These are phyloP conservation scores for Dactylella cylindrospora DNA, from an alignment of 2,329 filamentous ascomycete genomes.

Conservation along the genomic window DNA sequence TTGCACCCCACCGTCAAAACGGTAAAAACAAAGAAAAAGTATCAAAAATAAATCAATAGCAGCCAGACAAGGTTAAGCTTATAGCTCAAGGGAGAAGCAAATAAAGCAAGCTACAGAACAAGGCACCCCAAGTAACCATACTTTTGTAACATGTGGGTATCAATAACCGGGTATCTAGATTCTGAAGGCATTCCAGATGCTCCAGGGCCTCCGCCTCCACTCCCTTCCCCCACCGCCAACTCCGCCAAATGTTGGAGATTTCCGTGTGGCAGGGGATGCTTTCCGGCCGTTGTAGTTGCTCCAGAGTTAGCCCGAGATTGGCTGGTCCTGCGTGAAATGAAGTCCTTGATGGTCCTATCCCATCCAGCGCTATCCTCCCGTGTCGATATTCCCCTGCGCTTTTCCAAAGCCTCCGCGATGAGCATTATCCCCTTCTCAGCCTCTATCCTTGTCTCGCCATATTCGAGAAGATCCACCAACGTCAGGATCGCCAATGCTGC, in stretches of 20 bases:
- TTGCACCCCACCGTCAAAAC: conserved; percentile 6
- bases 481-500: conserved; percentile 62
- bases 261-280: conserved; percentile 56
- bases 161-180: conserved; percentile 44
- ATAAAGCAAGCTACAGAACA: conserved; percentile 42
- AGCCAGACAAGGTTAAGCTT: conserved; percentile 49
- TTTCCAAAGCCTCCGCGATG: conserved; percentile 58
- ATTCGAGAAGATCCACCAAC: conserved; percentile 62
- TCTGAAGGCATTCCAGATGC: conserved; percentile 45
- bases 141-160: conserved; percentile 50
- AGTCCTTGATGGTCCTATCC: conserved; percentile 60
- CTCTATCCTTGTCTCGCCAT: conserved; percentile 61
- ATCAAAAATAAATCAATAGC: conserved; percentile 34
- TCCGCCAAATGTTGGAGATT: conserved; percentile 66
- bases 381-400: conserved; percentile 52
- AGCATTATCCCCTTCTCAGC: conserved; percentile 61
- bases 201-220: conserved; percentile 46
- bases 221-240: conserved; percentile 50
- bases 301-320: conserved; percentile 50
- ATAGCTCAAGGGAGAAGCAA: conserved; percentile 51
- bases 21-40: conserved; percentile 40
- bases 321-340: conserved; percentile 57
- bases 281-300: conserved; percentile 53
- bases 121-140: conserved; percentile 54
- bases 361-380: conserved; percentile 58